Evolutionary conservation across 139 green algal species (phyloP).

Genomic region (Trebouxia sp.): DNA sequence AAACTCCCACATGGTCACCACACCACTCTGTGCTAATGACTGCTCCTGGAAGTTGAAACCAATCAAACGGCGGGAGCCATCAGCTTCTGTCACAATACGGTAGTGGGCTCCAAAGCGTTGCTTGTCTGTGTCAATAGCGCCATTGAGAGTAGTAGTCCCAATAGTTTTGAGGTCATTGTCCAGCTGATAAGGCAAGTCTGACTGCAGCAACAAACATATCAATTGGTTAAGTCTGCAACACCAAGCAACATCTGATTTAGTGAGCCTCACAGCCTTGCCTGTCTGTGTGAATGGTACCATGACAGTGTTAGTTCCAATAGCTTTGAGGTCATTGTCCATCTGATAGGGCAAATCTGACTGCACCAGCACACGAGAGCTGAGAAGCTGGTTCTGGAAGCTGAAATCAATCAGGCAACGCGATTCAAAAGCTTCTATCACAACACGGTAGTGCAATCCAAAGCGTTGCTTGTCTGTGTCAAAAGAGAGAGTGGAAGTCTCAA

Average conservation of each 20-base stretch:
- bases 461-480: constrained; percentile 31
- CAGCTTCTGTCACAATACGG: constrained; percentile 40
- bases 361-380: no score
- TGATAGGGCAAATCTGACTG: no score
- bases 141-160: constrained; percentile 31
- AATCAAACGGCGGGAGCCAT: constrained; percentile 43
- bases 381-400: constrained; percentile 32
- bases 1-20: constrained; percentile 49
- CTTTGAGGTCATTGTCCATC: no score
- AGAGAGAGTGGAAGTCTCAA: constrained; percentile 31
- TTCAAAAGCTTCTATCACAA: constrained; percentile 40
- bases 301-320: no score
- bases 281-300: no score
- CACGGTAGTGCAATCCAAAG: constrained; percentile 54
- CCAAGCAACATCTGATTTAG: no score
- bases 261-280: no score
- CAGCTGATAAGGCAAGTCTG: constrained; percentile 54
- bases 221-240: not conserved
- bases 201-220: constrained; percentile 8
- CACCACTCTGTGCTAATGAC: not conserved
- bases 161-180: constrained; percentile 38
- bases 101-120: constrained; percentile 54
- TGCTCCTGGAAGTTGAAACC: constrained; percentile 43
- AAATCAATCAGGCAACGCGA: constrained; percentile 45
- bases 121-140: constrained; percentile 22